Conservation (phyloP, 2,329 filamentous ascomycete species). For the Trematosphaeria pertusa region DNA sequence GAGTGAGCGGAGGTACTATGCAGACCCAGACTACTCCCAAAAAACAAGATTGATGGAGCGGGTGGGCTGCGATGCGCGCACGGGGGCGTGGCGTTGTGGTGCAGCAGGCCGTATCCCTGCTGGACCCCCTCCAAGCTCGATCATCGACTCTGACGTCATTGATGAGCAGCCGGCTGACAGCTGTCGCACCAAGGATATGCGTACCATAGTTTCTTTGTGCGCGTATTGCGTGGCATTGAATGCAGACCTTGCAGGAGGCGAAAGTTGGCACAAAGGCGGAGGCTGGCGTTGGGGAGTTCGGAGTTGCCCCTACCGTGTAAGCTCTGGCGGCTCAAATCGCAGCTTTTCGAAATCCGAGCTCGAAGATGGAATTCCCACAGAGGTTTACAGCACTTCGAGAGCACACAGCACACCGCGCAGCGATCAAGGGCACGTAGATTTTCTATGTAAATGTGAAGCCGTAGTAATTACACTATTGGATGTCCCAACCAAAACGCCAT, state of each 20-base stretch:
- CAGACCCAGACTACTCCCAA: constrained; percentile 23
- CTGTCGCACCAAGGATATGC: not conserved
- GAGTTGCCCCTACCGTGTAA: not conserved
- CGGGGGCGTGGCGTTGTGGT: constrained; percentile 6
- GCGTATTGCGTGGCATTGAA: constrained; percentile 3
- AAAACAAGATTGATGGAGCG: constrained; percentile 48
- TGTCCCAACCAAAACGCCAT: constrained; percentile 33
- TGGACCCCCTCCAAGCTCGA: constrained; percentile 6
- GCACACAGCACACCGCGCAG: too few relatives aligned
- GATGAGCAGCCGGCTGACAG: too few relatives aligned
- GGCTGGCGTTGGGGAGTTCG: not conserved
- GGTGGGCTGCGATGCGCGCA: constrained; percentile 1
- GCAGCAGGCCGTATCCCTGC: constrained; percentile 11
- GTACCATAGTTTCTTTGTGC: constrained; percentile 15
- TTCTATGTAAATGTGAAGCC: constrained; percentile 23
- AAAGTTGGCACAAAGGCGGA: constrained; percentile 30
- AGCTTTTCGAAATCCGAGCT: too few relatives aligned
- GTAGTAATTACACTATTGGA: constrained; percentile 33
- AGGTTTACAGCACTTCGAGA: too few relatives aligned
- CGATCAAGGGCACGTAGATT: constrained; percentile 12
- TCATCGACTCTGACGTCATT: constrained; percentile 19
- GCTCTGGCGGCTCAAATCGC: too few relatives aligned
- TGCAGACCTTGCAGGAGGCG: too few relatives aligned
- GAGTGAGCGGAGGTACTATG: constrained; percentile 20
- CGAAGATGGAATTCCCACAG: too few relatives aligned